Percentiles rank a stretch among this genome's conserved stretches.
phyloP scores from a whole-genome alignment of 2,329 filamentous ascomycete species.

The Fusarium poae region DNA sequence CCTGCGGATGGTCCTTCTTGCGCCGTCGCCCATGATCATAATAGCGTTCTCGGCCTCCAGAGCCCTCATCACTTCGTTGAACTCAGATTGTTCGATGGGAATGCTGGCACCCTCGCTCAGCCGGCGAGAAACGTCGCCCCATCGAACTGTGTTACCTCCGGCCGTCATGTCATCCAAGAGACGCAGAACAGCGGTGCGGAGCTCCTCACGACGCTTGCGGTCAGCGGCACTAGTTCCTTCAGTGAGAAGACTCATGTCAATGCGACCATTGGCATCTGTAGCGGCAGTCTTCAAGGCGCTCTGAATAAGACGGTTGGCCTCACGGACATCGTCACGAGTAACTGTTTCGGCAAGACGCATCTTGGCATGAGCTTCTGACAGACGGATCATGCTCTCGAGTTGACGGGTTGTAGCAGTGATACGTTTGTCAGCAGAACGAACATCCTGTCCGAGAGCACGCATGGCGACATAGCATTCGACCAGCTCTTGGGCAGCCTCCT shows the following conservation, averaged over 20 bases:
- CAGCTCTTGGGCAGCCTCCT: conserved; percentile 84
- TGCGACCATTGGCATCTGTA: conserved; percentile 92
- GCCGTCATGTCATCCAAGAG: conserved; percentile 85
- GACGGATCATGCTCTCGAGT: conserved; percentile 97
- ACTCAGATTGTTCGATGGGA: conserved; percentile 81
- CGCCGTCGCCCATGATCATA: conserved; percentile 85
- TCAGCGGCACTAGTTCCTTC: conserved; percentile 95
- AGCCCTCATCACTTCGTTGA: conserved; percentile 81
- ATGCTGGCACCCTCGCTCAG: conserved; percentile 79
- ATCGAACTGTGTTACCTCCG: conserved; percentile 75
- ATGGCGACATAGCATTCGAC: conserved; percentile 92
- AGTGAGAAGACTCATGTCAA: conserved; percentile 95
- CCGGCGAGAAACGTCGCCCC: conserved; percentile 80
- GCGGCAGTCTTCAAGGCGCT: conserved; percentile 95
- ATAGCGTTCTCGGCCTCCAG: conserved; percentile 89
- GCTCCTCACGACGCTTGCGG: conserved; percentile 81
- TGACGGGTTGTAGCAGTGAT: conserved; percentile 98
- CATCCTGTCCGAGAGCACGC: conserved; percentile 90
- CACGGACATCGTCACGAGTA: conserved; percentile 83
- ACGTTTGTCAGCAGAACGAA: conserved; percentile 89
- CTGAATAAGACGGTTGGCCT: conserved; percentile 93
- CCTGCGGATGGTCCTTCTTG: conserved; percentile 83
- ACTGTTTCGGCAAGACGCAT: conserved; percentile 89
- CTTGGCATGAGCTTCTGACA: conserved; percentile 95
- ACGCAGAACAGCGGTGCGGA: conserved; percentile 82